phyloP scores from a whole-genome alignment of 257 asterid genomes.

The Euphrasia confusa region DNA sequence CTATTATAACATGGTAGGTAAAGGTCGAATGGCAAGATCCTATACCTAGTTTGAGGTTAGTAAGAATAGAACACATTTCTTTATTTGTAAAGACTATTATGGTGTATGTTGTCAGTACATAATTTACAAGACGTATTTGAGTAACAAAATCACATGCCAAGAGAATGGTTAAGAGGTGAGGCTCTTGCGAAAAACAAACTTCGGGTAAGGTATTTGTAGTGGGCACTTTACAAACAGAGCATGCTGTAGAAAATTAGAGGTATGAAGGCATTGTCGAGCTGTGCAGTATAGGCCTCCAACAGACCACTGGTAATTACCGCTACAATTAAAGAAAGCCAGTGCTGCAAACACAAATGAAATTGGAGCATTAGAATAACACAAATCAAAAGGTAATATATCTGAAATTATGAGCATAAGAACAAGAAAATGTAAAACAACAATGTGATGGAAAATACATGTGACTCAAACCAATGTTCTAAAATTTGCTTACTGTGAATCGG shows the following conservation, averaged over 20 bases:
- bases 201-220: neutral
- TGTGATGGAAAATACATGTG: neutral
- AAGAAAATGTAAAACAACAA: neutral
- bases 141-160: neutral
- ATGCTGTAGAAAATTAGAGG: conserved; percentile 92
- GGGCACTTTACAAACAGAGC: conserved; percentile 56
- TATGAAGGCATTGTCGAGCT: conserved; percentile 96
- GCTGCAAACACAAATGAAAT: conserved; percentile 48
- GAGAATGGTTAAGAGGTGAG: neutral
- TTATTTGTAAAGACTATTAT: neutral
- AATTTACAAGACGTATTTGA: conserved; percentile 28
- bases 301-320: conserved; percentile 79
- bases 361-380: conserved; percentile 22
- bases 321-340: conserved; percentile 70
- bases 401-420: neutral
- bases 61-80: neutral
- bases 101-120: conserved; percentile 27
- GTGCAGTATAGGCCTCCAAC: conserved; percentile 95
- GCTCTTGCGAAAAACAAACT: conserved; percentile 15
- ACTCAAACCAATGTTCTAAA: neutral
- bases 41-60: conserved; percentile 11
- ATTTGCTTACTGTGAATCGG: no score
- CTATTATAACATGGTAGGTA: neutral
- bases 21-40: neutral
- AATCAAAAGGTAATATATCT: neutral